These are phyloP conservation scores for Osmanthus fragrans DNA, from an alignment of 257 asterid species.

Conservation along the genomic window DNA sequence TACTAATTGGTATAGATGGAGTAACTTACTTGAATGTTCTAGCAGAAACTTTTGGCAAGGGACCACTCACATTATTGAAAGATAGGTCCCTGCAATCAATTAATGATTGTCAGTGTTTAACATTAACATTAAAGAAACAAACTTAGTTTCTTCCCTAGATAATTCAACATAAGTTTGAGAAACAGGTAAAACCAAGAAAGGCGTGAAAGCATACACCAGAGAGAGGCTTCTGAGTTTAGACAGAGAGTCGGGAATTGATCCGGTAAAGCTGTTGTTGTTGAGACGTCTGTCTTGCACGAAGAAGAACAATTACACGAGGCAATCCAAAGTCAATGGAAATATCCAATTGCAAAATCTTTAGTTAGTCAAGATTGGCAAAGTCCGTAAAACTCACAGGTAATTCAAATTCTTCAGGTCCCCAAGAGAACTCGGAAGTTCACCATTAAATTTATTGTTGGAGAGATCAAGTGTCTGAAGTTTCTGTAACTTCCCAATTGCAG, in stretches of 20 bases:
- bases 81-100: constrained; percentile 76
- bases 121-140: constrained; percentile 2
- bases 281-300: constrained; percentile 80
- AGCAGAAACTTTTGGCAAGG: constrained; percentile 77
- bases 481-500: constrained; percentile 64
- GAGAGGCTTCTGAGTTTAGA: constrained; percentile 67
- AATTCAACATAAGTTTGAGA: background rate
- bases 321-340: constrained; percentile 12
- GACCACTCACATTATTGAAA: constrained; percentile 86
- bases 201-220: constrained; percentile 56
- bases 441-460: constrained; percentile 70
- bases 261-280: constrained; percentile 86
- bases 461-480: constrained; percentile 90
- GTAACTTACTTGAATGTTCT: constrained; percentile 81
- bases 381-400: constrained; percentile 69
- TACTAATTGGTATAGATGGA: background rate
- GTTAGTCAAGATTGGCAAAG: constrained; percentile 8
- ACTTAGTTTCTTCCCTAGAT: background rate
- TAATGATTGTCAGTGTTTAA: background rate
- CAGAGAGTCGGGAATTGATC: constrained; percentile 71
- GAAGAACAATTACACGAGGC: constrained; percentile 25
- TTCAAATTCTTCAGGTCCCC: constrained; percentile 69
- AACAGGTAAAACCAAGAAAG: background rate
- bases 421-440: constrained; percentile 69
- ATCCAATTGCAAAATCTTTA: background rate